A percentile compares a stretch with the other conserved stretches of the same genome.
phyloP scores from a whole-genome alignment of 2,329 filamentous ascomycete genomes.

The Pseudopyricularia cyperi region DNA sequence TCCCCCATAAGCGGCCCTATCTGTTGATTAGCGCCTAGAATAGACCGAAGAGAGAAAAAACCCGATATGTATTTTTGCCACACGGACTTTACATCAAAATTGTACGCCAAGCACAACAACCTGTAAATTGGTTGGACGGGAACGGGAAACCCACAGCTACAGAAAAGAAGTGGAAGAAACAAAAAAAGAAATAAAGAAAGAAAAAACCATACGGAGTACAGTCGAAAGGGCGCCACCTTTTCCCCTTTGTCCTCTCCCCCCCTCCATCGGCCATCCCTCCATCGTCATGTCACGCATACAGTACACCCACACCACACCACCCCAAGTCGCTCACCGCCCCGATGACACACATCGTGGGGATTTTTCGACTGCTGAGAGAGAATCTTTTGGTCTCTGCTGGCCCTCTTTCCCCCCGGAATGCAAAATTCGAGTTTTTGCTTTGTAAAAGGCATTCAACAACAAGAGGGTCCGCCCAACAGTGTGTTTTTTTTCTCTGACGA shows the following conservation, averaged over 20 bases:
- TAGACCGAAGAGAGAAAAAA: no score
- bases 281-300: neutral
- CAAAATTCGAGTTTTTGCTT: neutral
- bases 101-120: neutral
- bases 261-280: no score
- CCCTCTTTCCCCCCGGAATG: no score
- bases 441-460: neutral
- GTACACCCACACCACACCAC: no score
- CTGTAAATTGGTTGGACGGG: neutral
- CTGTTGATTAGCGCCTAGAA: neutral
- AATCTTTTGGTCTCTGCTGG: no score
- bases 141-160: neutral
- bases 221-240: neutral
- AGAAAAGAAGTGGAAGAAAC: neutral
- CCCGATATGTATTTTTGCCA: neutral
- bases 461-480: neutral
- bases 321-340: neutral
- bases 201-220: no score
- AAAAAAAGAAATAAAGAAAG: no score
- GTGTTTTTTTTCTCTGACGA: neutral
- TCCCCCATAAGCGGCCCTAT: neutral
- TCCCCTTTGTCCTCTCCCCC: no score
- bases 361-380: no score
- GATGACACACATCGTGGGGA: neutral
- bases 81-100: neutral